Percentiles rank a stretch among this genome's conserved stretches.
Evolutionary conservation across 352 stramenopile species (phyloP).

Genomic region (Phytophthora fragariae): DNA sequence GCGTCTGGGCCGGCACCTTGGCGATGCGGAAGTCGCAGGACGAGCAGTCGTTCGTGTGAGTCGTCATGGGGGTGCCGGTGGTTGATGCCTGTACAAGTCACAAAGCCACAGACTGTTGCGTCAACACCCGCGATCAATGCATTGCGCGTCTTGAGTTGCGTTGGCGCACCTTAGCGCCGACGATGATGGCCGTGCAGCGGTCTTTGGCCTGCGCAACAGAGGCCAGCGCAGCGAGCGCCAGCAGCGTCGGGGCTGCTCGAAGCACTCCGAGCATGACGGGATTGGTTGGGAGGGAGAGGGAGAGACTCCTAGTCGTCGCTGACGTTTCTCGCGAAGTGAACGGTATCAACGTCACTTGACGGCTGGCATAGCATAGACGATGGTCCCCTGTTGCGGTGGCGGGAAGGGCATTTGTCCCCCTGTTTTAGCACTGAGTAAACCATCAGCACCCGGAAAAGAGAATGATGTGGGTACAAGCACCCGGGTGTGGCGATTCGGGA

Average conservation of each 20-base stretch:
- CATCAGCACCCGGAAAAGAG: background rate
- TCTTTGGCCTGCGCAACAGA: slow-evolving; percentile 47
- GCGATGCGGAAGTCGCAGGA: slow-evolving; percentile 85
- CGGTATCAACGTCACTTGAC: background rate
- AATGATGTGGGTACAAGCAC: background rate
- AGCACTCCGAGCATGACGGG: slow-evolving; percentile 18
- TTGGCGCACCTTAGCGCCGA: slow-evolving; percentile 65
- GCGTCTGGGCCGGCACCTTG: slow-evolving; percentile 72
- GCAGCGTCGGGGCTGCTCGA: background rate
- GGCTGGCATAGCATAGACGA: slow-evolving; percentile 5
- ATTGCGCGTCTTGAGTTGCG: slow-evolving; percentile 2
- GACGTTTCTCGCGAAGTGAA: slow-evolving; percentile 11
- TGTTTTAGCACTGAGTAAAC: too few species aligned
- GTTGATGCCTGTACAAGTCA: slow-evolving; percentile 55
- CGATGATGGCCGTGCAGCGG: slow-evolving; percentile 82
- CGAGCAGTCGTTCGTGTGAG: slow-evolving; percentile 86
- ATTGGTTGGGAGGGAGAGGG: slow-evolving; percentile 2
- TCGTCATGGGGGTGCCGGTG: slow-evolving; percentile 78
- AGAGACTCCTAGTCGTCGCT: background rate
- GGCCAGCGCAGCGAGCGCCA: slow-evolving; percentile 32
- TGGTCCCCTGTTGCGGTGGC: background rate
- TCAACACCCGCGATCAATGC: background rate
- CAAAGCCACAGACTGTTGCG: background rate
- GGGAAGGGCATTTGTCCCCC: background rate
- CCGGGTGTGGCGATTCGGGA: background rate